phyloP scores from a whole-genome alignment of 2,329 filamentous ascomycete species.

The Talaromyces sp. region DNA sequence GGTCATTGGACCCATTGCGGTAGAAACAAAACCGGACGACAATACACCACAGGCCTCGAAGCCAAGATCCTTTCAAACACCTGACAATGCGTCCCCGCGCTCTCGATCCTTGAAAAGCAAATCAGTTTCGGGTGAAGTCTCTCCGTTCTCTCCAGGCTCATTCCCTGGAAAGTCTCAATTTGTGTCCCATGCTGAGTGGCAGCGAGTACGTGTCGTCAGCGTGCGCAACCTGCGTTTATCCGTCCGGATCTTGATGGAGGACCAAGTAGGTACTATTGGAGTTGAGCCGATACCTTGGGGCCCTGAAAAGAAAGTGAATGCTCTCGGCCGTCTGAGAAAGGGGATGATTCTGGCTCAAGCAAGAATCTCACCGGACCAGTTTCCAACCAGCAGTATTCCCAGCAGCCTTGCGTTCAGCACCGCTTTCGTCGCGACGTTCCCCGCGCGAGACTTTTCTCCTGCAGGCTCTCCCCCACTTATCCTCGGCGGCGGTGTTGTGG shows the following conservation, averaged over 20 bases:
- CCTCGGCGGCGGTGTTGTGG: slow-evolving; percentile 55
- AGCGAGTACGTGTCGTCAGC: slow-evolving; percentile 73
- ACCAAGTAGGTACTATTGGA: slow-evolving; percentile 87
- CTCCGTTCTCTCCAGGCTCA: slow-evolving; percentile 29
- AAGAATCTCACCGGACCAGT: slow-evolving; percentile 35
- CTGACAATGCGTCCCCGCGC: slow-evolving; percentile 24
- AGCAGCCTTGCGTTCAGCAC: slow-evolving; percentile 49
- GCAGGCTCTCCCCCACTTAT: slow-evolving; percentile 53
- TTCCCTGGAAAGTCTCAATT: slow-evolving; percentile 44
- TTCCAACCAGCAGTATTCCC: slow-evolving; percentile 27
- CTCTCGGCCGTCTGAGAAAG: slow-evolving; percentile 55
- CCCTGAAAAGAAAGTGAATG: slow-evolving; percentile 25
- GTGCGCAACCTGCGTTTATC: slow-evolving; percentile 83
- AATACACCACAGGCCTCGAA: slow-evolving; percentile 33
- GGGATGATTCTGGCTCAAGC: slow-evolving; percentile 70
- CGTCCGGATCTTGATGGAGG: slow-evolving; percentile 68
- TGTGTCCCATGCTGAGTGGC: slow-evolving; percentile 68
- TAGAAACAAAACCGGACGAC: slow-evolving; percentile 49
- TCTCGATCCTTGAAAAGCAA: slow-evolving; percentile 28
- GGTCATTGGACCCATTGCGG: slow-evolving; percentile 69
- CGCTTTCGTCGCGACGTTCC: slow-evolving; percentile 68
- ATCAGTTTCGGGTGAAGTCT: slow-evolving; percentile 33
- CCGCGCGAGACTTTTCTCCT: slow-evolving; percentile 52
- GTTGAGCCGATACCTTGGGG: slow-evolving; percentile 48
- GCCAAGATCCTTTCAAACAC: slow-evolving; percentile 16